phyloP scores from a whole-genome alignment of 805 yeast species.

The Nakazawaea holstii region DNA sequence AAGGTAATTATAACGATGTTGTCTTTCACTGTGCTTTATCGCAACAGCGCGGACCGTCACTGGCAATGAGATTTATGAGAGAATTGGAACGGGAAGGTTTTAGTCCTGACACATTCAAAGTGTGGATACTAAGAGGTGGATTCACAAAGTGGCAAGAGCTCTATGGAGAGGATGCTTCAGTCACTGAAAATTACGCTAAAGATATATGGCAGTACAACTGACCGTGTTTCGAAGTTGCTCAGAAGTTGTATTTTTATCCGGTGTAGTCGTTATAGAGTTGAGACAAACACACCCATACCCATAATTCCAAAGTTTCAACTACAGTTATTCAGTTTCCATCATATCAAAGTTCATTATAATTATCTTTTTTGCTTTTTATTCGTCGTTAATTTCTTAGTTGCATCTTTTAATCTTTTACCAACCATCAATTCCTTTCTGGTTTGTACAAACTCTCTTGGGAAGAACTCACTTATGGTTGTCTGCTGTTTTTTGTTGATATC shows the following conservation, averaged over 20 bases:
- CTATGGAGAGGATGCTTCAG: conserved; percentile 60
- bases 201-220: conserved; percentile 27
- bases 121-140: conserved; percentile 80
- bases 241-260: no score
- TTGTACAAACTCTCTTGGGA: conserved; percentile 52
- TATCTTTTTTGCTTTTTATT: conserved; percentile 9
- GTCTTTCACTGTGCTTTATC: conserved; percentile 90
- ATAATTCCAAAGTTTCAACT: no score
- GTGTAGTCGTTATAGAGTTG: no score
- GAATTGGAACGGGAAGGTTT: conserved; percentile 29
- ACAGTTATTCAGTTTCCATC: no score
- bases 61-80: conserved; percentile 61
- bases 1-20: conserved; percentile 37
- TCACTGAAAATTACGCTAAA: conserved; percentile 57
- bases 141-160: conserved; percentile 76
- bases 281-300: no score
- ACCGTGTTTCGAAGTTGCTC: neutral
- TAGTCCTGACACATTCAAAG: conserved; percentile 32
- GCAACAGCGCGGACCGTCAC: conserved; percentile 88
- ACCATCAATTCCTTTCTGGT: conserved; percentile 38
- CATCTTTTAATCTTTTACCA: conserved; percentile 59
- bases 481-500: conserved; percentile 70
- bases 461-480: conserved; percentile 59
- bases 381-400: conserved; percentile 43
- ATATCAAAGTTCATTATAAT: neutral